A percentile compares a stretch with the other conserved stretches of the same genome.
These are phyloP conservation scores for Domatiomyces globalis DNA, from an alignment of 2,329 filamentous ascomycete genomes.

Conservation along the genomic window DNA sequence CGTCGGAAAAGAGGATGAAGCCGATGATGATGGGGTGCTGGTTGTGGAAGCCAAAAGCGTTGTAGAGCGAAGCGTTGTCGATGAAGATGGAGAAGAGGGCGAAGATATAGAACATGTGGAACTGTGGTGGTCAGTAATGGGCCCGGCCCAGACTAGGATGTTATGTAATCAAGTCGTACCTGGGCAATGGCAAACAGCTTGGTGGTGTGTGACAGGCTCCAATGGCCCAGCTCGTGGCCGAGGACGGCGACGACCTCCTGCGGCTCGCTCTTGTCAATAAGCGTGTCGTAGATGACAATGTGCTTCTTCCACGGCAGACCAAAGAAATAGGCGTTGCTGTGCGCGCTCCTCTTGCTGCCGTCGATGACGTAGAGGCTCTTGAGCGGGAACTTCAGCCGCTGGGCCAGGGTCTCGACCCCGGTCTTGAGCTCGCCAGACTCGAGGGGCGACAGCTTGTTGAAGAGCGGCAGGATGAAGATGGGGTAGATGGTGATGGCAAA, in stretches of 20 bases:
- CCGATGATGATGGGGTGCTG: constrained; percentile 88
- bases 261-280: constrained; percentile 86
- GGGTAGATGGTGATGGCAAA: constrained; percentile 96
- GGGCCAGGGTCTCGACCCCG: constrained; percentile 69
- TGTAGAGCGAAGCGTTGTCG: constrained; percentile 82
- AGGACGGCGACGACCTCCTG: constrained; percentile 90
- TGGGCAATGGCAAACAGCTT: constrained; percentile 76
- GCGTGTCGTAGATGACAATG: constrained; percentile 96
- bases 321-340: constrained; percentile 92
- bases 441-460: constrained; percentile 95
- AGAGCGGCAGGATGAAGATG: constrained; percentile 80
- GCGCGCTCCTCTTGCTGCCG: constrained; percentile 72
- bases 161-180: constrained; percentile 34
- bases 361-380: constrained; percentile 90
- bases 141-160: background rate
- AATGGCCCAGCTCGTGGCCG: constrained; percentile 92
- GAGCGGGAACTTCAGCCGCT: constrained; percentile 77
- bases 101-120: constrained; percentile 94
- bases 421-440: constrained; percentile 77
- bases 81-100: constrained; percentile 93
- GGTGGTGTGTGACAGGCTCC: constrained; percentile 90
- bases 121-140: constrained; percentile 34
- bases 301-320: constrained; percentile 99
- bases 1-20: constrained; percentile 93
- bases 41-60: constrained; percentile 73